Evolutionary conservation across 2,329 filamentous ascomycete species (phyloP).

Genomic region (Uncinocarpus reesii): DNA sequence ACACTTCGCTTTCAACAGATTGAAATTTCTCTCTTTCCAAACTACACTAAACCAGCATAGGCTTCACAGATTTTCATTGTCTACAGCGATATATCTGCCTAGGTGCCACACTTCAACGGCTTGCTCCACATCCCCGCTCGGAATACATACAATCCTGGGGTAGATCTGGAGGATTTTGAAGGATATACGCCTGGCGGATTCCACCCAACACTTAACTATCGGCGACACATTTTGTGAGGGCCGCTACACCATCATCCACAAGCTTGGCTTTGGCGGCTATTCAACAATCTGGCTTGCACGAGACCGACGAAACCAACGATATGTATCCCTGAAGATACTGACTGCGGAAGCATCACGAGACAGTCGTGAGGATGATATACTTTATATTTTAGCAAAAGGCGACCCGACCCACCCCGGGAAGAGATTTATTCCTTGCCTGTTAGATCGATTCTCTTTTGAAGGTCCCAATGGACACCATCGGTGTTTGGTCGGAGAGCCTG

Average conservation of each 20-base stretch:
- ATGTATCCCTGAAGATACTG: slow-evolving; percentile 21
- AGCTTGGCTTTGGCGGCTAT: slow-evolving; percentile 15
- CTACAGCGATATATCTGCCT: too few relatives aligned
- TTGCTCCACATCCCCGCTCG: too few relatives aligned
- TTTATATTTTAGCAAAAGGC: slow-evolving; percentile 12
- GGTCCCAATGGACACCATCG: slow-evolving; percentile 17
- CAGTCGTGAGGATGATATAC: slow-evolving; percentile 13
- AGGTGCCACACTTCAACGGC: too few relatives aligned
- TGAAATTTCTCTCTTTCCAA: too few relatives aligned
- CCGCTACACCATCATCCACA: slow-evolving; percentile 17
- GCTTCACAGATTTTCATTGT: too few relatives aligned
- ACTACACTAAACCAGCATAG: too few relatives aligned
- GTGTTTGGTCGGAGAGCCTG: slow-evolving; percentile 16
- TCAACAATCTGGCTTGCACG: slow-evolving; percentile 15
- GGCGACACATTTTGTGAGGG: slow-evolving; percentile 13
- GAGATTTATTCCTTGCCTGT: slow-evolving; percentile 11
- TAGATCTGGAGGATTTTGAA: slow-evolving; percentile 22
- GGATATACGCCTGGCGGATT: slow-evolving; percentile 26
- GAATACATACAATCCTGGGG: too few relatives aligned
- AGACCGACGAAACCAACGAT: slow-evolving; percentile 15
- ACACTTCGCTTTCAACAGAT: too few relatives aligned
- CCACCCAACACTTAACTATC: slow-evolving; percentile 28
- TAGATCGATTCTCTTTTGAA: slow-evolving; percentile 16
- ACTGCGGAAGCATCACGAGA: slow-evolving; percentile 12
- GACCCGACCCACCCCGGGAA: neutral